Conservation (phyloP, 2,329 filamentous ascomycete genomes). For the Aspergillus latus region DNA sequence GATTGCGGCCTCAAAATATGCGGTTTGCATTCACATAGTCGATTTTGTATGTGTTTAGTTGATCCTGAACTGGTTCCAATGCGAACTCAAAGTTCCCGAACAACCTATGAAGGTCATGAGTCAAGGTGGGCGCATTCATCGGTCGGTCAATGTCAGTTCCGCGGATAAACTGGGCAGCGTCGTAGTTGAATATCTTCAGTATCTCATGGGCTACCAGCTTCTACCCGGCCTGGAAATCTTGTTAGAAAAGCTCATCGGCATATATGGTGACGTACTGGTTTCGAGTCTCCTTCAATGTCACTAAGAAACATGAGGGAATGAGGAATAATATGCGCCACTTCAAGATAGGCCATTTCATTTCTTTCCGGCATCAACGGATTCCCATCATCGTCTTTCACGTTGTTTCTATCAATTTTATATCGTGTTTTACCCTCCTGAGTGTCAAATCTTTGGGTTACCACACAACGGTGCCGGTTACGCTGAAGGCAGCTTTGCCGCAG, state of each 20-base stretch:
- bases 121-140: slow-evolving; percentile 23
- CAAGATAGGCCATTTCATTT: slow-evolving; percentile 19
- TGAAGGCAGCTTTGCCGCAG: slow-evolving; percentile 5
- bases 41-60: slow-evolving; percentile 20
- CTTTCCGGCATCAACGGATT: slow-evolving; percentile 11
- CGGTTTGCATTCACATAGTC: slow-evolving; percentile 5
- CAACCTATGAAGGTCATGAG: slow-evolving; percentile 16
- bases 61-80: slow-evolving; percentile 19
- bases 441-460: slow-evolving; percentile 7
- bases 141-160: slow-evolving; percentile 22
- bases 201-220: slow-evolving; percentile 20
- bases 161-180: slow-evolving; percentile 16
- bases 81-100: slow-evolving; percentile 24
- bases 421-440: background rate
- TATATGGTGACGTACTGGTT: slow-evolving; percentile 15
- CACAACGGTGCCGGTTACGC: slow-evolving; percentile 8
- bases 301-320: slow-evolving; percentile 22
- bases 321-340: slow-evolving; percentile 1
- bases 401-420: background rate
- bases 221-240: slow-evolving; percentile 9
- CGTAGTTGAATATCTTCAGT: slow-evolving; percentile 23
- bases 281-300: slow-evolving; percentile 12
- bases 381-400: slow-evolving; percentile 23
- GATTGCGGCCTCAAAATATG: background rate
- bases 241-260: background rate